Evolutionary conservation across 1,284 basidiomycete species (phyloP), one percentile per base, ranked within the genome.

Genomic region (Pseudozyma hubeiensis): DNA sequence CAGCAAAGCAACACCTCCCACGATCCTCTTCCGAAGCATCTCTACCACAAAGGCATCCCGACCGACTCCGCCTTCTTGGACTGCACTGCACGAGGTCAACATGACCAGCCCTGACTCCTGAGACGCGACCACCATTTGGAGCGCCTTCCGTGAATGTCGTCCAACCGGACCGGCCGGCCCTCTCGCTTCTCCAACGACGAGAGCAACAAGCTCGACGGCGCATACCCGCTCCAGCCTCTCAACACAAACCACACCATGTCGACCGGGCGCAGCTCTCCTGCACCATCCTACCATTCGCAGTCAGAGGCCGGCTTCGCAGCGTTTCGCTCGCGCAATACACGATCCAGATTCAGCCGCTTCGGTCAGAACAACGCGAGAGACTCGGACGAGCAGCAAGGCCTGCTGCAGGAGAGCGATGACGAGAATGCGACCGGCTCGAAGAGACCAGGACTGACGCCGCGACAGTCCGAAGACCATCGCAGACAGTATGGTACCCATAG

Each of bases 351-450:
- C 54, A 62, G 52, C 30, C 67, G 67, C 41, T 74, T 71, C 50
- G 67, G 67, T 11, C 72, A 70, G 54, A 69, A 70, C 67, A 66
- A 70, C 35, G 64, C 64, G 1, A 52, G 67, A 24, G 67, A 71
- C 24, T 70, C 67, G 13, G 72, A 75, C 24, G 72, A 75, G 48
- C 72, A 75, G 50, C 66, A 66, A 35, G 72, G 72, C 9, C 62
- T 75, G 29, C 61, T 75, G 0, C 57, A 66, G n/a, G 57, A 56
- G 19, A 63, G 57, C 29, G 61, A 67, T n/a, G 67, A 71, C 19
- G 64, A 66, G 0, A 34, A 31, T n/a, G 14, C 43, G 6, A 43
- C 58, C 2, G 49, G 53, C 41, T 56, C 61, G 3, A 69, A 63
- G 49, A 61, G 61, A 13, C 50, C 66, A 1, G 34, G 53, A 10